These are phyloP conservation scores for Capsicum rhomboideum DNA, from an alignment of 257 asterid species.

Conservation along the genomic window DNA sequence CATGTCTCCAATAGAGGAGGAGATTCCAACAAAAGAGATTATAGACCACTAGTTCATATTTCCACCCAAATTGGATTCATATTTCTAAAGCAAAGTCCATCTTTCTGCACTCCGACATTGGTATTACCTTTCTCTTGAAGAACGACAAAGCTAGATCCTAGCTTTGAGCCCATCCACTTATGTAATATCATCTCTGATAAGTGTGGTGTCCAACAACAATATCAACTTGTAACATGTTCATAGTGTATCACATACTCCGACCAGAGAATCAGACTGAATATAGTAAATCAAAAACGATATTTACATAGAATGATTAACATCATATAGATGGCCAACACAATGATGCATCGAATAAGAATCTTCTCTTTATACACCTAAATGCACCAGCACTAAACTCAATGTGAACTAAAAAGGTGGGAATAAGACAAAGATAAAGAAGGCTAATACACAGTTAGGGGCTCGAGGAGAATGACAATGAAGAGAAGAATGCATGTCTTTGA, in stretches of 20 bases:
- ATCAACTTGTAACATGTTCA: background rate
- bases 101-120: background rate
- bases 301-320: background rate
- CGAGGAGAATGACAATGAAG: background rate
- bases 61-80: background rate
- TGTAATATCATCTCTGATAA: background rate
- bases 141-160: background rate
- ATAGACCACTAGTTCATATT: background rate
- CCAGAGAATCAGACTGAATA: background rate
- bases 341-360: background rate
- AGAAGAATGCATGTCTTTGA: background rate
- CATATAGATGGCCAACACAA: constrained; percentile 3
- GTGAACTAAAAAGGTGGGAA: background rate
- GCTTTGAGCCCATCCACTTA: background rate
- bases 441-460: background rate
- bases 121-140: background rate
- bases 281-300: background rate
- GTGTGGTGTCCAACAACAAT: background rate
- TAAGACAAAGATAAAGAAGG: background rate
- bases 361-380: background rate
- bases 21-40: background rate
- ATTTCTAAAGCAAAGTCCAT: background rate
- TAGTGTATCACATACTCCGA: background rate
- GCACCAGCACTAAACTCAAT: background rate
- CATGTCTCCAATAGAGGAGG: background rate